Conservation (phyloP, 225 moss, liverwort and hornwort species). For the Polytrichum commune region DNA sequence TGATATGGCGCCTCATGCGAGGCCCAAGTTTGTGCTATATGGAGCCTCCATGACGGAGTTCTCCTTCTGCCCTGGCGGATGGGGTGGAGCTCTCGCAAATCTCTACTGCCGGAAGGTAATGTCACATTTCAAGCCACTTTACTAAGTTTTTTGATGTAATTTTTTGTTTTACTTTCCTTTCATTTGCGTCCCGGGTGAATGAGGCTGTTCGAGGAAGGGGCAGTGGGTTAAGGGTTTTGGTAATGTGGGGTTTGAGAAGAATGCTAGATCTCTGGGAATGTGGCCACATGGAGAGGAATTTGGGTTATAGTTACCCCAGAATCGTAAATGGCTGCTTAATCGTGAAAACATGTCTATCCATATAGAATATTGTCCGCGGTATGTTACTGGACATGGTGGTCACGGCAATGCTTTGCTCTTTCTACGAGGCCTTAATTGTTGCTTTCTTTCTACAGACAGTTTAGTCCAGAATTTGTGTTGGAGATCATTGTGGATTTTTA, state of each 20-base stretch:
- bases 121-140: too few species aligned
- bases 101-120: slow-evolving; percentile 52
- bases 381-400: background rate
- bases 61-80: slow-evolving; percentile 37
- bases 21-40: slow-evolving; percentile 46
- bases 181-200: slow-evolving; percentile 1
- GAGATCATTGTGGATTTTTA: background rate
- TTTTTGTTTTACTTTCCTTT: background rate
- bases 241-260: too few species aligned
- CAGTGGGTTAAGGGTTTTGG: too few species aligned
- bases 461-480: background rate
- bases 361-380: background rate
- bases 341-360: too few species aligned
- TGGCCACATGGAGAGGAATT: too few species aligned
- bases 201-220: background rate
- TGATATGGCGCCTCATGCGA: slow-evolving; percentile 26
- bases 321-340: too few species aligned
- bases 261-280: too few species aligned
- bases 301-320: too few species aligned
- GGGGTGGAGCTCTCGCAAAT: slow-evolving; percentile 45
- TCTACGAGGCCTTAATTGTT: too few species aligned
- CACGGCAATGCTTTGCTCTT: too few species aligned
- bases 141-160: background rate
- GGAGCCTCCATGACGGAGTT: slow-evolving; percentile 58
- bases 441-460: background rate